Percentiles rank a stretch among this genome's conserved stretches.
Conservation (phyloP, 2,329 filamentous ascomycete species). For the Sarocladium oryzae region DNA sequence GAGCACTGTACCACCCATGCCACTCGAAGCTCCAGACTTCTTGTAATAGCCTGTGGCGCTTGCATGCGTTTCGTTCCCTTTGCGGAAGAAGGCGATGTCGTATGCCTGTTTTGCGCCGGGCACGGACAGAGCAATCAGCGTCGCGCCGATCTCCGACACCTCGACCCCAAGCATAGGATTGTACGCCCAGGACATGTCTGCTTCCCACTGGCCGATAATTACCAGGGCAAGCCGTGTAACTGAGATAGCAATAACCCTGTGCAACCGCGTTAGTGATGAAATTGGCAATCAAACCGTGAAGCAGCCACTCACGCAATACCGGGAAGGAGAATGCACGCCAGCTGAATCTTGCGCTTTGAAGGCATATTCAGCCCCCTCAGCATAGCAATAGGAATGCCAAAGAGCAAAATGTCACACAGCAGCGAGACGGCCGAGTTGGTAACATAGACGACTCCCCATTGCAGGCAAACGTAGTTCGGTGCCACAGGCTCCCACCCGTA, state of each 20-base stretch:
- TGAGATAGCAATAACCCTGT: slow-evolving; percentile 43
- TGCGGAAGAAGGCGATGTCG: slow-evolving; percentile 24
- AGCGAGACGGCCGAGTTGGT: slow-evolving; percentile 44
- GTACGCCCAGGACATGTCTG: slow-evolving; percentile 44
- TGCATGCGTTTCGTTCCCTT: slow-evolving; percentile 11
- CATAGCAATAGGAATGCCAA: slow-evolving; percentile 43
- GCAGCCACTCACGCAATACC: slow-evolving; percentile 35
- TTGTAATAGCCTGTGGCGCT: slow-evolving; percentile 11
- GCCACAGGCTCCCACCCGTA: slow-evolving; percentile 39
- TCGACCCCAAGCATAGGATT: slow-evolving; percentile 43
- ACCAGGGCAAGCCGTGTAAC: slow-evolving; percentile 40
- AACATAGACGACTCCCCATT: slow-evolving; percentile 45
- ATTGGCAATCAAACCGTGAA: too few relatives aligned
- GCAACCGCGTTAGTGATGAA: background rate
- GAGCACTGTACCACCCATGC: slow-evolving; percentile 21
- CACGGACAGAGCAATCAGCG: slow-evolving; percentile 42
- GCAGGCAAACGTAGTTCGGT: slow-evolving; percentile 35
- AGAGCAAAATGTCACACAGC: slow-evolving; percentile 42
- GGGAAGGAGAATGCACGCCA: slow-evolving; percentile 40
- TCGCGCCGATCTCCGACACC: slow-evolving; percentile 43
- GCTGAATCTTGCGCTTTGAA: slow-evolving; percentile 36
- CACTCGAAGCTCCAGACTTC: slow-evolving; percentile 15
- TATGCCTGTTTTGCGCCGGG: slow-evolving; percentile 43
- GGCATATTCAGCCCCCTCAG: slow-evolving; percentile 38
- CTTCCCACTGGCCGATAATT: slow-evolving; percentile 38